Conservation (phyloP, 106 monocot species). For the Agapanthus africanus region DNA sequence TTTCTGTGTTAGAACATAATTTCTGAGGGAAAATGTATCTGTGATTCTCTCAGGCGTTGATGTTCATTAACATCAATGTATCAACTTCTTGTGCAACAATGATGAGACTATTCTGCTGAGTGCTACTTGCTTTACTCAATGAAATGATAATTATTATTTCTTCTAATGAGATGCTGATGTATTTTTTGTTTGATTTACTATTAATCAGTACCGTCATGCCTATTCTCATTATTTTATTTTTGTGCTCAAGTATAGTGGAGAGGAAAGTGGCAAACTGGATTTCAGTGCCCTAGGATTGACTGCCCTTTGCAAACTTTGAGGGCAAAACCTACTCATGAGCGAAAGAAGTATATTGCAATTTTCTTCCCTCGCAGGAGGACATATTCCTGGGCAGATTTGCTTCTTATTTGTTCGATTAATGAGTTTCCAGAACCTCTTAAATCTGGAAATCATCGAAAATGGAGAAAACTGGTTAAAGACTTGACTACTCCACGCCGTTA, state of each 20-base stretch:
- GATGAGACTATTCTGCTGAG: neutral
- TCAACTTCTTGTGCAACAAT: neutral
- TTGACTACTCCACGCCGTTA: slow-evolving; percentile 44
- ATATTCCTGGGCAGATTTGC: slow-evolving; percentile 82
- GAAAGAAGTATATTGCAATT: slow-evolving; percentile 69
- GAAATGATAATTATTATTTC: neutral
- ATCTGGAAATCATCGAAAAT: slow-evolving; percentile 66
- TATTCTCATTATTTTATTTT: slow-evolving; percentile 10
- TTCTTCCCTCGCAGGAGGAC: slow-evolving; percentile 83
- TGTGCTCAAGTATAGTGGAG: slow-evolving; percentile 69
- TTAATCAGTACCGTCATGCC: neutral
- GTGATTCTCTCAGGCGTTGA: neutral
- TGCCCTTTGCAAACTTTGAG: slow-evolving; percentile 71
- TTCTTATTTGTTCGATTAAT: slow-evolving; percentile 58
- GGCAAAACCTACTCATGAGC: slow-evolving; percentile 85
- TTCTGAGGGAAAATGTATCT: neutral
- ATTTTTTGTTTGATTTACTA: neutral
- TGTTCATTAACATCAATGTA: neutral
- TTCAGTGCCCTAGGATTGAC: slow-evolving; percentile 61
- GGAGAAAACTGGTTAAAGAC: slow-evolving; percentile 78
- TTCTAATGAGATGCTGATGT: neutral
- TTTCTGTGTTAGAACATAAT: too few species aligned
- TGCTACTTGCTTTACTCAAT: neutral
- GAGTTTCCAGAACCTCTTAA: slow-evolving; percentile 68
- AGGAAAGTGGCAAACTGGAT: slow-evolving; percentile 96